A percentile compares a stretch with the other conserved stretches of the same genome.
These are phyloP conservation scores for Arxiozyma slooffiae DNA, from an alignment of 1,139 yeast genomes.

Conservation along the genomic window DNA sequence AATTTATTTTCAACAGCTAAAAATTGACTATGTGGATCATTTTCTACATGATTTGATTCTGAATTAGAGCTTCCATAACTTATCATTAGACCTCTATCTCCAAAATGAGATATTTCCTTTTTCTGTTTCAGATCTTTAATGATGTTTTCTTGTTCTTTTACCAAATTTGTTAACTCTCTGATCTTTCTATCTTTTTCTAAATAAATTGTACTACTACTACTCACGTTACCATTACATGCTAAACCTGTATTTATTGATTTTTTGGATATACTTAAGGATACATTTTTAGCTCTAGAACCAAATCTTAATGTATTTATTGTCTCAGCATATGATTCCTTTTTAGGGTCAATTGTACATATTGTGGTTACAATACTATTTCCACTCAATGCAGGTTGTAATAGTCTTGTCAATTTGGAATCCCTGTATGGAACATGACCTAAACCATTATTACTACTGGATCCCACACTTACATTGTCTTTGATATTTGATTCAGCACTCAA, in stretches of 20 bases:
- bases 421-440: constrained; percentile 70
- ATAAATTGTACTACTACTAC: constrained; percentile 6
- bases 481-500: constrained; percentile 39
- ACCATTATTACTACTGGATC: constrained; percentile 9
- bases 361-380: constrained; percentile 83
- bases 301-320: constrained; percentile 81
- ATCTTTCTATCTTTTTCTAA: constrained; percentile 39
- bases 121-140: constrained; percentile 11
- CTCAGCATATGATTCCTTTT: constrained; percentile 54
- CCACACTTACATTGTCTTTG: constrained; percentile 2
- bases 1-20: constrained; percentile 19
- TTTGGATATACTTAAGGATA: constrained; percentile 57
- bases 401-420: constrained; percentile 80
- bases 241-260: constrained; percentile 23
- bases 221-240: not conserved
- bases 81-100: not conserved
- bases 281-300: constrained; percentile 88
- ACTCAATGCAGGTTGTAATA: constrained; percentile 83
- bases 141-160: constrained; percentile 35
- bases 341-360: constrained; percentile 67
- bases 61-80: not conserved
- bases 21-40: constrained; percentile 8
- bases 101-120: constrained; percentile 4
- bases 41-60: not conserved
- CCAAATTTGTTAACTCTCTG: constrained; percentile 35